A percentile compares a stretch with the other conserved stretches of the same genome.
Evolutionary conservation across 306 rosid genomes (phyloP).

Genomic region (Spatholobus suberectus): DNA sequence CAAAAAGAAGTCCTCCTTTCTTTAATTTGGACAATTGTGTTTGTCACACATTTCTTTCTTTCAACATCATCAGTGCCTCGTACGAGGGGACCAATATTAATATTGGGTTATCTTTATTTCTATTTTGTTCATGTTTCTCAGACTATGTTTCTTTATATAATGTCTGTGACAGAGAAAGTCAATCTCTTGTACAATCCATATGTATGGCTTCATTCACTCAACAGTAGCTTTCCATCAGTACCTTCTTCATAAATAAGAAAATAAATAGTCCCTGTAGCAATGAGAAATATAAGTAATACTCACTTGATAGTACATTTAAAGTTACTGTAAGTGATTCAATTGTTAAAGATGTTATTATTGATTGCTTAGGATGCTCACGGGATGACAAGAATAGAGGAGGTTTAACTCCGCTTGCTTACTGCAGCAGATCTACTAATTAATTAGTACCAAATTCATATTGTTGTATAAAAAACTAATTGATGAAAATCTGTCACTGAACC

Average conservation of each 20-base stretch:
- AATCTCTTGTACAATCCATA: constrained; percentile 35
- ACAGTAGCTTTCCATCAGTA: constrained; percentile 43
- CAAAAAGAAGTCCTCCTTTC: constrained; percentile 34
- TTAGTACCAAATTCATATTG: background rate
- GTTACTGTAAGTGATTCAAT: constrained; percentile 3
- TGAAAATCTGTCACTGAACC: background rate
- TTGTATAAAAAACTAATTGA: background rate
- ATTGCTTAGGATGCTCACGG: constrained; percentile 1
- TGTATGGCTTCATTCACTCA: constrained; percentile 51
- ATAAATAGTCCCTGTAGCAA: constrained; percentile 6
- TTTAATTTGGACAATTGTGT: constrained; percentile 44
- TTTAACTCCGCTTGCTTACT: background rate
- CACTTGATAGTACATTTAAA: background rate
- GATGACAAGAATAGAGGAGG: background rate
- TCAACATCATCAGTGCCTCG: constrained; percentile 35
- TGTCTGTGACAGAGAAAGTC: constrained; percentile 41
- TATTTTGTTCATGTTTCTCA: constrained; percentile 43
- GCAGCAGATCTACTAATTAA: background rate
- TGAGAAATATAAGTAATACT: background rate
- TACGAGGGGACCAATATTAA: constrained; percentile 47
- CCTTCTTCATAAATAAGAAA: constrained; percentile 32
- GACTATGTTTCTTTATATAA: constrained; percentile 39
- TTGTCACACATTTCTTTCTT: constrained; percentile 42
- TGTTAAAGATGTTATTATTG: background rate
- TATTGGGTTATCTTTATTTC: constrained; percentile 16